A percentile compares a stretch with the other conserved stretches of the same genome.
Evolutionary conservation across 805 yeast species (phyloP).

Genomic region (Metschnikowia arizonensis): DNA sequence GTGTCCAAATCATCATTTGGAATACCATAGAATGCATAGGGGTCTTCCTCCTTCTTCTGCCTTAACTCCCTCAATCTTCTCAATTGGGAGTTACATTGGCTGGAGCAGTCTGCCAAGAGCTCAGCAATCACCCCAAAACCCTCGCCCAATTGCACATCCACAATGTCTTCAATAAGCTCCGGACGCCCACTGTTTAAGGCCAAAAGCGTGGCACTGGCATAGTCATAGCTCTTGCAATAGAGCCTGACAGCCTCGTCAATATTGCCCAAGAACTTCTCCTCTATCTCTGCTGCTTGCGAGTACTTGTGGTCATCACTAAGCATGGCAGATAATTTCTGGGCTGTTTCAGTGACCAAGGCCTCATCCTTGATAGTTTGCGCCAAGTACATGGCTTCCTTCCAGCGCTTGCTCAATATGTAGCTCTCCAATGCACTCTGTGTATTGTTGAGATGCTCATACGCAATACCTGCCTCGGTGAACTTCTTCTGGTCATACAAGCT

Average conservation of each 20-base stretch:
- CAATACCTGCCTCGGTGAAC: conserved; percentile 72
- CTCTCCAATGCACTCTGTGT: conserved; percentile 62
- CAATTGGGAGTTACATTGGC: conserved; percentile 80
- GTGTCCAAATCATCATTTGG: conserved; percentile 58
- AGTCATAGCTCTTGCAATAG: conserved; percentile 71
- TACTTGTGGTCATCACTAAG: conserved; percentile 69
- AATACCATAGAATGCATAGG: conserved; percentile 74
- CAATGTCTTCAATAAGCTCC: conserved; percentile 51
- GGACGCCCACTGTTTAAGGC: conserved; percentile 43
- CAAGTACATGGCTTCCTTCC: conserved; percentile 80
- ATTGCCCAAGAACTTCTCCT: conserved; percentile 56
- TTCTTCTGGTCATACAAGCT: conserved; percentile 51
- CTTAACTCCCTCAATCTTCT: conserved; percentile 81
- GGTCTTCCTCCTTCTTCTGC: conserved; percentile 76
- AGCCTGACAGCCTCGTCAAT: conserved; percentile 58
- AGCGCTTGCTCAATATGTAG: conserved; percentile 64
- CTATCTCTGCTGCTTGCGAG: conserved; percentile 75
- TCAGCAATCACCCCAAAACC: conserved; percentile 87
- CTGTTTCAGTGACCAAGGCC: conserved; percentile 41
- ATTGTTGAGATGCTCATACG: conserved; percentile 65
- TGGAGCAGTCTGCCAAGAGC: conserved; percentile 85
- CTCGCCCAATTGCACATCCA: conserved; percentile 76
- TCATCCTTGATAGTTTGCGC: conserved; percentile 31
- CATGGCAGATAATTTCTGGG: conserved; percentile 56
- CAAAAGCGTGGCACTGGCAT: conserved; percentile 70